phyloP scores from a whole-genome alignment of 768 basidiomycete species.

The Suillus americanus region DNA sequence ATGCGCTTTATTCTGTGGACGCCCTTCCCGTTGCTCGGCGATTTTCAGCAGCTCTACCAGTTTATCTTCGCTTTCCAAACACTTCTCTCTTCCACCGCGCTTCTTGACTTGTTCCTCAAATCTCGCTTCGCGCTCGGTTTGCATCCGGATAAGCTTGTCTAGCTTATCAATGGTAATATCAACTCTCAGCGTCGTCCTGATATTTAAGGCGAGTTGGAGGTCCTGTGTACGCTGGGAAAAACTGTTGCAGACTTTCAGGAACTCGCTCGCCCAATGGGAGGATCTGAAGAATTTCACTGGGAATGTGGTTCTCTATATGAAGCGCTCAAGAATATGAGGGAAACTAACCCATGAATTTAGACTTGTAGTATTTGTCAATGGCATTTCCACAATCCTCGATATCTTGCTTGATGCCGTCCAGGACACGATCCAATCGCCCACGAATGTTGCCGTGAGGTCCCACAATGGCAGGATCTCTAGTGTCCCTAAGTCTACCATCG shows the following conservation, averaged over 20 bases:
- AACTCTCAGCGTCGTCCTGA: constrained; percentile 38
- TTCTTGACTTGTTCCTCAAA: constrained; percentile 16
- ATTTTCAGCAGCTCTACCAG: not conserved
- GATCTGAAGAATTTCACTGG: constrained; percentile 33
- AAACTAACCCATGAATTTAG: constrained; percentile 38
- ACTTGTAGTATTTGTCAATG: constrained; percentile 48
- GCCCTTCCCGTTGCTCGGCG: not conserved
- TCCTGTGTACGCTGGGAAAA: constrained; percentile 38
- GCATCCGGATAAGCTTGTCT: not conserved
- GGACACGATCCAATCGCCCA: constrained; percentile 32
- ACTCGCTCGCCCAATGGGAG: constrained; percentile 36
- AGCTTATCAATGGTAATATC: constrained; percentile 26
- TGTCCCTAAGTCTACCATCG: constrained; percentile 27
- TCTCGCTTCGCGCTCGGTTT: constrained; percentile 27
- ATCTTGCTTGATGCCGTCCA: constrained; percentile 35
- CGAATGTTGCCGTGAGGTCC: constrained; percentile 34
- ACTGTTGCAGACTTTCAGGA: constrained; percentile 30
- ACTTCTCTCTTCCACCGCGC: constrained; percentile 35
- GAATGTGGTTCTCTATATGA: constrained; percentile 9
- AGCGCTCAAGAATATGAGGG: not conserved
- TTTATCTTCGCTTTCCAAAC: constrained; percentile 12
- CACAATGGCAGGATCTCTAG: constrained; percentile 21
- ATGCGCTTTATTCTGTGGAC: not conserved
- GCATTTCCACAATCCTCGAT: constrained; percentile 44
- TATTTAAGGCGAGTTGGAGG: constrained; percentile 35